A percentile compares a stretch with the other conserved stretches of the same genome.
These are phyloP conservation scores for Magnolia officinalis DNA, from an alignment of 164 flowering plant species.

Conservation along the genomic window DNA sequence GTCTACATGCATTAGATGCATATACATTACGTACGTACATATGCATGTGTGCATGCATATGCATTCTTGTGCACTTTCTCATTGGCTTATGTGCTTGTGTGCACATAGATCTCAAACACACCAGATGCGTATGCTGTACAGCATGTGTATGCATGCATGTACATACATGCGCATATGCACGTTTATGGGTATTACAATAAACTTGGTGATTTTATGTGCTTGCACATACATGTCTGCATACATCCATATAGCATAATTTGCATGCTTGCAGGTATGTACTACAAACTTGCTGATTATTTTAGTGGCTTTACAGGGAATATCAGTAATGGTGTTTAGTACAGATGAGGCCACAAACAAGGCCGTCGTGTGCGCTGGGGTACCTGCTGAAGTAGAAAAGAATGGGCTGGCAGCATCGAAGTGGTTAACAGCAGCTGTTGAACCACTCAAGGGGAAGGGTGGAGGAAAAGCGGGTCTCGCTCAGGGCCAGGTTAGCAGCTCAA, in stretches of 20 bases:
- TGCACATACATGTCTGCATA: not conserved
- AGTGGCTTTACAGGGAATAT: constrained; percentile 53
- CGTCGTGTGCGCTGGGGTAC: constrained; percentile 86
- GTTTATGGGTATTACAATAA: not conserved
- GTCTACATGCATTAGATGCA: not conserved
- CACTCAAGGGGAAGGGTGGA: constrained; percentile 86
- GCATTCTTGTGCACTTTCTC: too few species aligned
- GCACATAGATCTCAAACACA: not conserved
- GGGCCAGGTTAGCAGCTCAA: constrained; percentile 65
- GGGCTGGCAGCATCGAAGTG: constrained; percentile 73
- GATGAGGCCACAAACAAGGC: constrained; percentile 82
- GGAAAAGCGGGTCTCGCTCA: constrained; percentile 85
- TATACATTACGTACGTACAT: not conserved
- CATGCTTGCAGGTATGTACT: not conserved
- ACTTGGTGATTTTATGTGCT: too few species aligned
- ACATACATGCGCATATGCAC: not conserved
- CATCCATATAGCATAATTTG: not conserved
- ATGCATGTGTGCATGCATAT: not conserved
- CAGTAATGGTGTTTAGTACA: constrained; percentile 75
- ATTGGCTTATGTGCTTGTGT: not conserved
- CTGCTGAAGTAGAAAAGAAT: constrained; percentile 44
- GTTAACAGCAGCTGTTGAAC: constrained; percentile 68
- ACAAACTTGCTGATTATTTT: not conserved
- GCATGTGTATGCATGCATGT: not conserved
- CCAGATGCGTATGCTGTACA: not conserved